Conservation (phyloP, 805 yeast genomes). For the Yamadazyma phyllophila region DNA sequence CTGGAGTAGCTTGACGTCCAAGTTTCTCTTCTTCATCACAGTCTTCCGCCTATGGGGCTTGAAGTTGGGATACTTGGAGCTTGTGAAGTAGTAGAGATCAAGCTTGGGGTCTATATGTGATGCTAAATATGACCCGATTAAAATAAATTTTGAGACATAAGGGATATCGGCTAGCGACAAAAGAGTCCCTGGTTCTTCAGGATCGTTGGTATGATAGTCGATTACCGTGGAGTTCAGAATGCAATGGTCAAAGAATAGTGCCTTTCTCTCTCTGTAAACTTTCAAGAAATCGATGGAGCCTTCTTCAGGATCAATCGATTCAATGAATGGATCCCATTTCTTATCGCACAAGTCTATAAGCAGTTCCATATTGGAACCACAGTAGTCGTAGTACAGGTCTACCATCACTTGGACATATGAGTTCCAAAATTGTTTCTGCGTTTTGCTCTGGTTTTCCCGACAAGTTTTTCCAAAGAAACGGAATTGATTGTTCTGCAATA, state of each 20-base stretch:
- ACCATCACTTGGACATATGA: conserved; percentile 44
- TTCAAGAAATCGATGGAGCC: conserved; percentile 29
- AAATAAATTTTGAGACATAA: conserved; percentile 60
- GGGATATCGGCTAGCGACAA: conserved; percentile 49
- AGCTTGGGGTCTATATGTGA: conserved; percentile 69
- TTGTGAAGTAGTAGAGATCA: conserved; percentile 71
- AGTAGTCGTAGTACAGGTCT: conserved; percentile 43
- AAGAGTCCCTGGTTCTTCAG: conserved; percentile 19
- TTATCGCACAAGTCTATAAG: conserved; percentile 28
- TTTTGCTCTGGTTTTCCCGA: too few relatives aligned
- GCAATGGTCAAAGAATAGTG: conserved; percentile 29
- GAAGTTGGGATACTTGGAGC: conserved; percentile 37
- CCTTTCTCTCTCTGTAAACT: conserved; percentile 30
- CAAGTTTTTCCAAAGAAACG: conserved; percentile 17
- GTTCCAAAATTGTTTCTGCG: conserved; percentile 32
- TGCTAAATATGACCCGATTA: conserved; percentile 80
- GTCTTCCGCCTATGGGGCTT: conserved; percentile 37
- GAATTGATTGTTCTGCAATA: conserved; percentile 31
- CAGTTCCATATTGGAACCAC: conserved; percentile 43
- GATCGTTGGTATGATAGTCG: conserved; percentile 24
- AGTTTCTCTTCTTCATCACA: conserved; percentile 36
- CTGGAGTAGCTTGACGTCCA: conserved; percentile 62
- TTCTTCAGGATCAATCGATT: conserved; percentile 22
- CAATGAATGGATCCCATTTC: conserved; percentile 34
- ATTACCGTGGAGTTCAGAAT: conserved; percentile 28